Evolutionary conservation across 2,329 filamentous ascomycete species (phyloP).

Genomic region (Trichoderma sp.): DNA sequence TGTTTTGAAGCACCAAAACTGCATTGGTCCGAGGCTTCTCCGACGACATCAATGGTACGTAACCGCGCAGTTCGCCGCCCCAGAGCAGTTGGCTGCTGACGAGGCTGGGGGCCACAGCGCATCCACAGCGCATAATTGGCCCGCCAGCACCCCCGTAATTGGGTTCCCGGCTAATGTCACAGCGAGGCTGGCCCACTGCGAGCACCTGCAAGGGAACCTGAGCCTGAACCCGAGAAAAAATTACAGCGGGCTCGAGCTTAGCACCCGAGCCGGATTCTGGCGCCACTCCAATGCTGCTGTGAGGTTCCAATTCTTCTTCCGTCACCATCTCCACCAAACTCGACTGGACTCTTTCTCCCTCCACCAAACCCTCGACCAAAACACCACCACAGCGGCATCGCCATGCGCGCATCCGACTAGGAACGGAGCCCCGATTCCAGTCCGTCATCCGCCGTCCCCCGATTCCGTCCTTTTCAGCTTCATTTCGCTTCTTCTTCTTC

Average conservation of each 20-base stretch:
- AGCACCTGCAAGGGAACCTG: not conserved
- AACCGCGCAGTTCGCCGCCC: not conserved
- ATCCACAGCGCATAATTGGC: constrained; percentile 2
- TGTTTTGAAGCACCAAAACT: not conserved
- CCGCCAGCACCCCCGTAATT: not conserved
- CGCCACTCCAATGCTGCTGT: not conserved
- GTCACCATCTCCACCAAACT: not conserved
- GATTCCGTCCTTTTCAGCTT: not conserved
- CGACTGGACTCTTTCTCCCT: not conserved
- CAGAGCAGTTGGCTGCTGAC: constrained; percentile 4
- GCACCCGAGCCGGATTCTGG: not conserved
- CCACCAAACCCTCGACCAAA: not conserved
- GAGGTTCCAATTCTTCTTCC: not conserved
- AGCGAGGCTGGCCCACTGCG: constrained; percentile 4
- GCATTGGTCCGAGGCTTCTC: constrained; percentile 4
- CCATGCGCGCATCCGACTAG: constrained; percentile 24
- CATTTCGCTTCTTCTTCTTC: not conserved
- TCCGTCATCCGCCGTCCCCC: constrained; percentile 11
- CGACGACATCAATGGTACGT: not conserved
- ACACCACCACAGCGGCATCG: constrained; percentile 15
- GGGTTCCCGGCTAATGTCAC: not conserved
- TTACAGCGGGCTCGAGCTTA: not conserved
- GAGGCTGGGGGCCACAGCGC: not conserved
- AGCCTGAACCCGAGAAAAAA: not conserved
- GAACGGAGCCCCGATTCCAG: constrained; percentile 18